These are phyloP conservation scores for Fusarium robinianum DNA, from an alignment of 2,329 filamentous ascomycete genomes.

Conservation along the genomic window DNA sequence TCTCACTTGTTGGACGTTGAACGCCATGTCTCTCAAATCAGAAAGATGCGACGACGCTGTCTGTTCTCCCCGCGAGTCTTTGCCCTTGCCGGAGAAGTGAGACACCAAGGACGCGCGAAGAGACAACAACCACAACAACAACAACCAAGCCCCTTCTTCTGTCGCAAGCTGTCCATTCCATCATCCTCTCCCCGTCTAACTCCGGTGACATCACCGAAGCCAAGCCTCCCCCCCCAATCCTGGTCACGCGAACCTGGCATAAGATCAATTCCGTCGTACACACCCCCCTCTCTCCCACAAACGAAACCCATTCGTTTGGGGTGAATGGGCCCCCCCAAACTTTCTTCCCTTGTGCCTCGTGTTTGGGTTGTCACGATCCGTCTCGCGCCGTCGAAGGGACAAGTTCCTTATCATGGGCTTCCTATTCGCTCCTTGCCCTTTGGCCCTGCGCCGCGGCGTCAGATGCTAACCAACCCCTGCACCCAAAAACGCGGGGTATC, in stretches of 20 bases:
- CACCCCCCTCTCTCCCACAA: conserved; percentile 19
- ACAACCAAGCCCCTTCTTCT: conserved; percentile 10
- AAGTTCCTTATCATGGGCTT: conserved; percentile 32
- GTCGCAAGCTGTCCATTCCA: conserved; percentile 20
- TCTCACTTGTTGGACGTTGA: too few relatives aligned
- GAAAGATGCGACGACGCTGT: too few relatives aligned
- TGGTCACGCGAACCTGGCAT: conserved; percentile 25
- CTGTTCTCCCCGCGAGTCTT: too few relatives aligned
- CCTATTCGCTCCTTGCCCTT: conserved; percentile 28
- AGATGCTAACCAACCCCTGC: conserved; percentile 20
- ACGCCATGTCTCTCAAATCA: too few relatives aligned
- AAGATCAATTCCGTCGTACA: conserved; percentile 23
- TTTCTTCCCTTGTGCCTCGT: too few relatives aligned
- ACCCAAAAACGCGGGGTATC: conserved; percentile 36
- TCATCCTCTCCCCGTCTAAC: conserved; percentile 41
- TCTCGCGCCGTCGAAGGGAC: too few relatives aligned
- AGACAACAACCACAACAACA: conserved; percentile 7
- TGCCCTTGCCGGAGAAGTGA: conserved; percentile 29
- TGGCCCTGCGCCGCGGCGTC: conserved; percentile 29
- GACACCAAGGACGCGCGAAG: conserved; percentile 22
- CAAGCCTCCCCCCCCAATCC: conserved; percentile 5
- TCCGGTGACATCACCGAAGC: conserved; percentile 47
- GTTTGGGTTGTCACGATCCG: too few relatives aligned
- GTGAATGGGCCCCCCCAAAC: too few relatives aligned
- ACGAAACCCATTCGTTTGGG: too few relatives aligned